These are phyloP conservation scores for Fusarium sororula DNA, from an alignment of 2,329 filamentous ascomycete genomes.

Conservation along the genomic window DNA sequence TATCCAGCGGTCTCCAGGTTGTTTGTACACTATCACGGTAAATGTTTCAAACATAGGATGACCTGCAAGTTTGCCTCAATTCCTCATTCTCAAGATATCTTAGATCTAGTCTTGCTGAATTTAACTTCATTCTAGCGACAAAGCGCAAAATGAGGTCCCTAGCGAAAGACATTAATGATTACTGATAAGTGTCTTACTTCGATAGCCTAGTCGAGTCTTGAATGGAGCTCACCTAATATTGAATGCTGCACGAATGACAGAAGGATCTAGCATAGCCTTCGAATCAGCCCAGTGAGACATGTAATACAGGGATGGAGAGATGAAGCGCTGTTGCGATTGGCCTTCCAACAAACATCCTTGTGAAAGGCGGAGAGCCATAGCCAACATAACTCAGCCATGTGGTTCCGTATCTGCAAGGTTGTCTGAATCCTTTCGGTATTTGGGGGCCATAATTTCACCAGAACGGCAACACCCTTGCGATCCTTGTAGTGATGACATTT, in stretches of 20 bases:
- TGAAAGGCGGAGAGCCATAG: background rate
- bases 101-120: background rate
- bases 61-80: fast-evolving
- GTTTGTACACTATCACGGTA: fast-evolving
- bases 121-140: background rate
- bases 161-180: background rate
- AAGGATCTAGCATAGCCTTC: background rate
- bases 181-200: fast-evolving
- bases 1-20: background rate
- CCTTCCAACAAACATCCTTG: fast-evolving
- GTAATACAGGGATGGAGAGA: too few species aligned
- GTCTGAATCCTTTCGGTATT: background rate
- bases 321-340: background rate
- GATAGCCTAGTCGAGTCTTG: fast-evolving
- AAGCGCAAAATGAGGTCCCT: fast-evolving
- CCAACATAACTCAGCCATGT: background rate
- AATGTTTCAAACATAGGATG: background rate
- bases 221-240: background rate
- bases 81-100: background rate
- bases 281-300: background rate
- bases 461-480: too few species aligned
- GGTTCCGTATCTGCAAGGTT: background rate
- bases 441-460: background rate
- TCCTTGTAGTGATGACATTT: background rate
- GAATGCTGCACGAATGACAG: background rate